phyloP scores from a whole-genome alignment of 208 protist genomes.

The Crithidia fasciculata region DNA sequence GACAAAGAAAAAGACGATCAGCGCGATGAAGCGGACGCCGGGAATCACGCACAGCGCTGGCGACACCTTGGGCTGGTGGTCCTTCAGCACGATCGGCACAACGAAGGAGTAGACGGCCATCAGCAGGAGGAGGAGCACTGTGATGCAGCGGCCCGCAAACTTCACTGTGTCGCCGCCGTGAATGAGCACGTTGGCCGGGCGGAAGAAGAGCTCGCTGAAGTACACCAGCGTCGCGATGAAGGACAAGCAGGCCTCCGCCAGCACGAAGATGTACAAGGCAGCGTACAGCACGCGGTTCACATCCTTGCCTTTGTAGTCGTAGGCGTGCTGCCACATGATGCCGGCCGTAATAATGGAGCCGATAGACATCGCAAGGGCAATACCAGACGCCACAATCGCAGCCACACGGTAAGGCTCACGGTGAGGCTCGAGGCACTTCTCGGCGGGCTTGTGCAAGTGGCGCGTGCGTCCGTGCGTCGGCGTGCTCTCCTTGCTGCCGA shows the following conservation, averaged over 20 bases:
- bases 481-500: not conserved
- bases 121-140: not conserved
- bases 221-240: not conserved
- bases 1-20: not conserved
- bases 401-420: not conserved
- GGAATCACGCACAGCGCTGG: not conserved
- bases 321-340: not conserved
- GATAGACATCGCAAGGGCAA: constrained; percentile 1
- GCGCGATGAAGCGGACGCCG: not conserved
- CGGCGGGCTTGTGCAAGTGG: too few species aligned
- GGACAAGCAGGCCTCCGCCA: not conserved
- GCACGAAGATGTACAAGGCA: not conserved
- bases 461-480: too few species aligned
- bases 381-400: not conserved
- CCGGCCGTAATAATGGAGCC: constrained; percentile 6
- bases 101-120: not conserved
- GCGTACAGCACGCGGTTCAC: not conserved
- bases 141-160: not conserved
- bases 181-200: not conserved
- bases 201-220: not conserved
- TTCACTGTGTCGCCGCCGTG: not conserved
- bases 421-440: not conserved
- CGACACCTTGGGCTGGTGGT: not conserved
- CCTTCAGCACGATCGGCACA: not conserved
- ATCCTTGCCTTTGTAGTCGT: not conserved